Percentiles rank a stretch among this genome's conserved stretches.
These are phyloP conservation scores for Penicillium steckii DNA, from an alignment of 495 filamentous ascomycete species.

Conservation along the genomic window DNA sequence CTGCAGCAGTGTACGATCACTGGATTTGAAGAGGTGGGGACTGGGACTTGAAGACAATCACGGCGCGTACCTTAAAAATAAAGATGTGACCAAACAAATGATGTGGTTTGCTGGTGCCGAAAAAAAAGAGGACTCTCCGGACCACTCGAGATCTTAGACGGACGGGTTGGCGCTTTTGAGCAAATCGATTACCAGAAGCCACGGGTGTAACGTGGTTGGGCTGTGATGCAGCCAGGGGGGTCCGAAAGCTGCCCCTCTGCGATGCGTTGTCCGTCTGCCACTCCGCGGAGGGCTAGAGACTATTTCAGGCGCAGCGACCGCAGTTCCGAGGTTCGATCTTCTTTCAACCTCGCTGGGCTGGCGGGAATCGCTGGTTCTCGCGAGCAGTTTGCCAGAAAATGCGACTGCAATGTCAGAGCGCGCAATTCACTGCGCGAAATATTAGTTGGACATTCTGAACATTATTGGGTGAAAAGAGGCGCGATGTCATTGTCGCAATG, in stretches of 20 bases:
- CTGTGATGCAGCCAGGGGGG: conserved; percentile 47
- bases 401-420: conserved; percentile 27
- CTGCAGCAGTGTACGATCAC: conserved; percentile 44
- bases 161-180: conserved; percentile 41
- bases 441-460: no score
- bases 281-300: conserved; percentile 29
- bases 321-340: conserved; percentile 3
- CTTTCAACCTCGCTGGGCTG: background rate
- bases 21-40: conserved; percentile 36
- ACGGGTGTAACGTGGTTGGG: conserved; percentile 52
- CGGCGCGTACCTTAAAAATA: conserved; percentile 38
- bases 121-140: conserved; percentile 17
- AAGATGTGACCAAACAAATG: conserved; percentile 9
- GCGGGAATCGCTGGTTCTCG: no score
- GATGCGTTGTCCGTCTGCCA: conserved; percentile 49
- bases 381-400: conserved; percentile 11
- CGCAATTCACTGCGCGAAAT: no score
- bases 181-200: conserved; percentile 34
- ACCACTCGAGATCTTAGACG: conserved; percentile 32
- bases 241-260: conserved; percentile 26
- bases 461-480: no score
- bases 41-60: conserved; percentile 24
- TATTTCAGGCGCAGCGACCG: conserved; percentile 17
- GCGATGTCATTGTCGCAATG: no score
- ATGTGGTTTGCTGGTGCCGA: conserved; percentile 8